phyloP scores from a whole-genome alignment of 768 basidiomycete species.

The Mycena belliarum region DNA sequence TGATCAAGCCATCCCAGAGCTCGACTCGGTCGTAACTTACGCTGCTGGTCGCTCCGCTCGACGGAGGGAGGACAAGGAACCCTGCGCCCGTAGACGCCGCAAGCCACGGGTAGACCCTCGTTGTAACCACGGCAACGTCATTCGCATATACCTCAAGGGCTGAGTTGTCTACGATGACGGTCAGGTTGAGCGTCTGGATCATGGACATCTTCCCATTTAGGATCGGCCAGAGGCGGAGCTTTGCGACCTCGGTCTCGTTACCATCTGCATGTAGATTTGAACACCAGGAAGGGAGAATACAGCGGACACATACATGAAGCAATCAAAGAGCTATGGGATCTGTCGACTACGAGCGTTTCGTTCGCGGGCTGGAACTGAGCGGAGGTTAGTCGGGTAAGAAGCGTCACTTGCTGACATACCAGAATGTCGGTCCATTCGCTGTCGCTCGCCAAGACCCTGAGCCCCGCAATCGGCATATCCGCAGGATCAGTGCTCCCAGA shows the following conservation, averaged over 20 bases:
- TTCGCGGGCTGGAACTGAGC: conserved; percentile 8
- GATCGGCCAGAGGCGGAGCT: conserved; percentile 17
- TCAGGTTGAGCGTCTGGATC: conserved; percentile 15
- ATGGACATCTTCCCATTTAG: conserved; percentile 10
- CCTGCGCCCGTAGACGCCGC: conserved; percentile 10
- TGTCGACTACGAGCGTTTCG: conserved; percentile 13
- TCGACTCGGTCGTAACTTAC: conserved; percentile 7
- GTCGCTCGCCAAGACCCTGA: conserved; percentile 12
- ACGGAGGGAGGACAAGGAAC: conserved; percentile 3
- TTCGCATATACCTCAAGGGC: conserved; percentile 16
- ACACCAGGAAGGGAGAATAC: neutral
- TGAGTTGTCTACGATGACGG: conserved; percentile 16
- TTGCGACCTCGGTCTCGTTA: conserved; percentile 13
- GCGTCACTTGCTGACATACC: neutral
- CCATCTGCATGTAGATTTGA: conserved; percentile 1
- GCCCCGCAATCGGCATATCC: conserved; percentile 13
- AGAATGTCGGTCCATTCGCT: conserved; percentile 15
- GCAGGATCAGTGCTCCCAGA: conserved; percentile 6
- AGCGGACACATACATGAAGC: conserved; percentile 3
- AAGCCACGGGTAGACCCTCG: conserved; percentile 15
- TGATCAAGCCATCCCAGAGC: conserved; percentile 18
- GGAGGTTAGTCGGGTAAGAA: neutral
- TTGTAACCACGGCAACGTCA: conserved; percentile 14
- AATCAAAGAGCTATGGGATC: conserved; percentile 12
- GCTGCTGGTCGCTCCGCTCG: neutral